phyloP scores from a whole-genome alignment of 441 rosid genomes.

The Manihot esculenta region DNA sequence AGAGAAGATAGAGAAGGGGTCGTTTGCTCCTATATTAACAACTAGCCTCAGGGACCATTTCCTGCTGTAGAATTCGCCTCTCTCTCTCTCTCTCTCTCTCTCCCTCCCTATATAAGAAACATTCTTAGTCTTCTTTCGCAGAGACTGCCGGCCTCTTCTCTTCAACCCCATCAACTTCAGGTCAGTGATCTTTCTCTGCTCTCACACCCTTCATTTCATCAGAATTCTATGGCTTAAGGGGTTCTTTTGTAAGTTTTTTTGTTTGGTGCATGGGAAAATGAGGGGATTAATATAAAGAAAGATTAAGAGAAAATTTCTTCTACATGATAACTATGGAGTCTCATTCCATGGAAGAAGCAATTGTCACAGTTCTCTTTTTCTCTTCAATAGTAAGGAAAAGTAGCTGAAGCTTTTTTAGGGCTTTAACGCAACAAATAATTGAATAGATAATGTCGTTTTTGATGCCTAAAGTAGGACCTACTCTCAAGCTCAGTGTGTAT shows the following conservation, averaged over 20 bases:
- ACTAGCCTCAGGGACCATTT: constrained; percentile 27
- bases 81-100: background rate
- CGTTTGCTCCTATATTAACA: constrained; percentile 32
- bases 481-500: background rate
- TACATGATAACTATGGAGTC: too few relatives aligned
- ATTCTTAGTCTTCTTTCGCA: background rate
- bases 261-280: constrained; percentile 9
- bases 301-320: background rate
- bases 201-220: too few relatives aligned
- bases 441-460: background rate
- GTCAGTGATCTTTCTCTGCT: background rate
- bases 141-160: background rate
- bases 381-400: background rate
- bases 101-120: background rate
- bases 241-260: background rate
- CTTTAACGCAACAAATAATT: background rate
- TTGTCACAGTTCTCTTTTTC: too few relatives aligned
- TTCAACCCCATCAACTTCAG: background rate
- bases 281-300: background rate
- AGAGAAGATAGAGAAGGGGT: constrained; percentile 40
- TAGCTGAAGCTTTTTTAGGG: background rate
- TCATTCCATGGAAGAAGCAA: too few relatives aligned
- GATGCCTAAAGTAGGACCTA: constrained; percentile 1
- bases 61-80: background rate
- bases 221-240: background rate